Conservation (phyloP, 306 rosid genomes). For the Dryas drummondii region DNA sequence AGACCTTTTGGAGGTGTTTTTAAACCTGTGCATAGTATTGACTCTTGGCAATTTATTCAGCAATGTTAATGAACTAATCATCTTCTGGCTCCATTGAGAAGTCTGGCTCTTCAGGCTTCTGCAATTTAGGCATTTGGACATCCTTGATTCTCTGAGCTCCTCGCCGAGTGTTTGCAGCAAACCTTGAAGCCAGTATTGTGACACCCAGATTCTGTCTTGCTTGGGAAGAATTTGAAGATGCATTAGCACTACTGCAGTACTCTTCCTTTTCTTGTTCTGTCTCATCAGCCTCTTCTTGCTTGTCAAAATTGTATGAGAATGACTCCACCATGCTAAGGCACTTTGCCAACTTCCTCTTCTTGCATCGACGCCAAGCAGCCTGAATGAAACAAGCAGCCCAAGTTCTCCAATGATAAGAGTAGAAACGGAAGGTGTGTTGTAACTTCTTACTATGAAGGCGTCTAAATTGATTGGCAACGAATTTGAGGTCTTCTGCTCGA, state of each 20-base stretch:
- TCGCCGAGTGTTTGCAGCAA: conserved; percentile 75
- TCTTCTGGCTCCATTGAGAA: conserved; percentile 72
- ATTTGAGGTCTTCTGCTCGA: conserved; percentile 88
- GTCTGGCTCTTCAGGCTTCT: conserved; percentile 94
- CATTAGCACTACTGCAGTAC: not conserved
- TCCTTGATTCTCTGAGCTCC: conserved; percentile 68
- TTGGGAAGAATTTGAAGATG: conserved; percentile 41
- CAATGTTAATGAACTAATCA: conserved; percentile 28
- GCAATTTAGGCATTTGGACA: conserved; percentile 57
- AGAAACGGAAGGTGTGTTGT: conserved; percentile 88
- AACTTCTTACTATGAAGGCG: conserved; percentile 90
- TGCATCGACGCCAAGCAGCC: conserved; percentile 76
- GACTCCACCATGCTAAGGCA: conserved; percentile 58
- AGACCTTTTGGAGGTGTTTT: not conserved
- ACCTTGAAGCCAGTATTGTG: conserved; percentile 73
- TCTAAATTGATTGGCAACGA: conserved; percentile 85
- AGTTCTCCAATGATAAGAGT: conserved; percentile 94
- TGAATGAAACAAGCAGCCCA: conserved; percentile 96
- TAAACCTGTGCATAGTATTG: not conserved
- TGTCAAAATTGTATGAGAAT: conserved; percentile 32
- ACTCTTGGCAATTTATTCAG: not conserved
- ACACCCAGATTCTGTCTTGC: conserved; percentile 65
- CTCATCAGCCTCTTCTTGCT: conserved; percentile 29
- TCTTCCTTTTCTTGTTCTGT: conserved; percentile 27
- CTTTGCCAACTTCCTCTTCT: conserved; percentile 54